Base-by-base conservation (phyloP, 2,329 filamentous ascomycete genomes). In the Calonectria fujianensis region DNA sequence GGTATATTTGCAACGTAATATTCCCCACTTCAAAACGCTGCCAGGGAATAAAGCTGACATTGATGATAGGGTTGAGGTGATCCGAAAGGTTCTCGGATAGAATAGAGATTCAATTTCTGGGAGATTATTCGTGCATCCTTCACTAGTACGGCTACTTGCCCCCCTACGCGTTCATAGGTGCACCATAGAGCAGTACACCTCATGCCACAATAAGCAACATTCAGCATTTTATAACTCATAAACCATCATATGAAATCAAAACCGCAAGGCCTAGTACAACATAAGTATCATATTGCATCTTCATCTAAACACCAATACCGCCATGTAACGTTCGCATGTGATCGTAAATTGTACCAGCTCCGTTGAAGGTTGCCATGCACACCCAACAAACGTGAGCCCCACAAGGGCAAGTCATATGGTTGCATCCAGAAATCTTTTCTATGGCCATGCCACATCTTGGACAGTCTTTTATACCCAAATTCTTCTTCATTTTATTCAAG, bases 381-480 rank as follows among this genome's bases (percentile, higher is more conserved):
- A 85, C 81, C 87, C 88, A 90, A 74, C 88, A 90, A 37, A 89
- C 87, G 71, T 89, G 86, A 1, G 82, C 76, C 2, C 80, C 74
- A 71, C 88, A 90, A 0, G 35, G 51, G 73, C 89, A 90, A 0
- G 73, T 77, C 74, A 90, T 87, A 76, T 90, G 87, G 74, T 89
- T 85, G 74, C 89, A 90, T 0, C 88, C 88, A 0, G 80, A 80
- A 0, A 70, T 79, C 82, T 89, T 89, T 74, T 88, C 84, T 2
- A 89, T 84, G 2, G 82, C 68, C 2, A 83, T 84, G 20, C 77
- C 79, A 74, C 88, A 89, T 18, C 76, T 78, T 0, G 85, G 87
- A 48, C 88, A 89, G 54, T 85, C 80, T 64, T 86, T 85, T 16
- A 87, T 84, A 0, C 85, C 85, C 0, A 85, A 72, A 32, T 83